Evolutionary conservation across 1,284 basidiomycete species (phyloP).

Genomic region (Tilletiopsis washingtonensis): DNA sequence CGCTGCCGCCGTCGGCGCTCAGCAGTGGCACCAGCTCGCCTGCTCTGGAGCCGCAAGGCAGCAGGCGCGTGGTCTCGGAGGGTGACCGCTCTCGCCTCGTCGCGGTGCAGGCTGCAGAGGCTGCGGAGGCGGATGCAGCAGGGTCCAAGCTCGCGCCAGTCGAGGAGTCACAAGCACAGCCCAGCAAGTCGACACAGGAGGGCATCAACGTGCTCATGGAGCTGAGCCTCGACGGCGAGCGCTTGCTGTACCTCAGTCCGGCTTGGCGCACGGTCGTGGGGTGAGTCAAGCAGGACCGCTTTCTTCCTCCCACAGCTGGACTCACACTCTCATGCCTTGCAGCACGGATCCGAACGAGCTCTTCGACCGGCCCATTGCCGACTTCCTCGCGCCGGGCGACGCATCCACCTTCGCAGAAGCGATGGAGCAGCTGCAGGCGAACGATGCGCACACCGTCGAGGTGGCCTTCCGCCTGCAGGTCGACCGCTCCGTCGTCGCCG

Average conservation of each 20-base stretch:
- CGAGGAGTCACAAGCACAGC: background rate
- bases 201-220: constrained; percentile 63
- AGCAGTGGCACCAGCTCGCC: constrained; percentile 31
- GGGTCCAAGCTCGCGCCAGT: background rate
- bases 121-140: background rate
- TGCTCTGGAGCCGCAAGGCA: constrained; percentile 15
- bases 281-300: constrained; percentile 60
- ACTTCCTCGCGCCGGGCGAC: constrained; percentile 73
- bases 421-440: constrained; percentile 72
- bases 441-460: constrained; percentile 90
- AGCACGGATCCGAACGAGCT: constrained; percentile 66
- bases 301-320: constrained; percentile 5
- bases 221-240: constrained; percentile 80
- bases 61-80: constrained; percentile 6
- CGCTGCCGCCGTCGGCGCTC: constrained; percentile 3
- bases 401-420: constrained; percentile 79
- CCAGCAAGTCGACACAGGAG: background rate
- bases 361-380: constrained; percentile 70
- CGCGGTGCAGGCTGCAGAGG: constrained; percentile 1
- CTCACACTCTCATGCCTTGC: background rate
- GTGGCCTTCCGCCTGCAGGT: constrained; percentile 78
- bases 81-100: constrained; percentile 7
- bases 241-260: constrained; percentile 83
- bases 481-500: constrained; percentile 44
- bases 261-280: constrained; percentile 87